Base-by-base conservation (phyloP, 2,329 filamentous ascomycete species). In the Epichloe bromicola region DNA sequence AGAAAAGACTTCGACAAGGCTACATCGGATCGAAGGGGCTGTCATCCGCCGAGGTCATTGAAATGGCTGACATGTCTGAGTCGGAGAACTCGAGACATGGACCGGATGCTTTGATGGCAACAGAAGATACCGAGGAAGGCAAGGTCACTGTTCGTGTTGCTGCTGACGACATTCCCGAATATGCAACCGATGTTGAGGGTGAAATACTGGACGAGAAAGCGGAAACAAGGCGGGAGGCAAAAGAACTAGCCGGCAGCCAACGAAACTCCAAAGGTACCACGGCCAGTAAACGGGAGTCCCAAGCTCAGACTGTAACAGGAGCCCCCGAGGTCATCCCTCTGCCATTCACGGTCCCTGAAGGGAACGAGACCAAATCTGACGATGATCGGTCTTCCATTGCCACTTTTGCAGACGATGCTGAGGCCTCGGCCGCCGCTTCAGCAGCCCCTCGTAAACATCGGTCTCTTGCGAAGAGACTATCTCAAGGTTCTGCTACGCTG, bases 381-480 rank as follows among this genome's bases (percentile, higher is more conserved):
- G 72, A 73, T 15, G 74, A 76, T 19, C 68, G 74, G 30, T 88
- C 83, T 2, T 86, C 86, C 2, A 72, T 86, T 19, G 86, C 83
- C 3, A 85, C 85, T 0, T 75, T 84, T 59, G 82, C 83, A 15
- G 82, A 85, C 51, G 74, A 82, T 30, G 74, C 74, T 11, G 74
- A 74, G n/a, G 60, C 7, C 26, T 30, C 65, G 20, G 49, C 50
- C 10, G 49, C 50, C 10, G 38, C 53, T 49, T 42, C 62, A 55
- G 45, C 57, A 50, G 46, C 56, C 43, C 51, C 62, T 49, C 64
- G 67, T 20, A 52, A 49, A 20, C 38, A 36, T 38, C 59, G 61
- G 14, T 72, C 74, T 3, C 55, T 74, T 17, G 72, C 70, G 4
- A 74, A 74, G 47, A 70, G 73, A 17, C 61, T 79, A 2, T 80